Conservation (phyloP, 2,329 filamentous ascomycete genomes). For the Xylaria sp. region DNA sequence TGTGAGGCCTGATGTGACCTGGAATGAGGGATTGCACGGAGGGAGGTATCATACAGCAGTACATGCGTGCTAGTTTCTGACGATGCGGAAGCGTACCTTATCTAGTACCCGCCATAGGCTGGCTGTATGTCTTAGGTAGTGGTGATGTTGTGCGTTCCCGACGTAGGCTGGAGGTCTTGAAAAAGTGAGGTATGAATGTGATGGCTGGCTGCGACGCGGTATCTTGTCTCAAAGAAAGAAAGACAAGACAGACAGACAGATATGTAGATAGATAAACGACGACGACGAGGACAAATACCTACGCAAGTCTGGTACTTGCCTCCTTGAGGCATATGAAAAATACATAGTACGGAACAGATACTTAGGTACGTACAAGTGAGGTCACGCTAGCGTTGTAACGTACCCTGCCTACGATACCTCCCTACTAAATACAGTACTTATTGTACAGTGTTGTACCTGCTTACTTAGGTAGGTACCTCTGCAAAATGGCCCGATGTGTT, state of each 20-base stretch:
- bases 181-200: constrained; percentile 7
- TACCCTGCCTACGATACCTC: too few relatives aligned
- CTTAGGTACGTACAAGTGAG: not conserved
- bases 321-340: not conserved
- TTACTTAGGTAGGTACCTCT: not conserved
- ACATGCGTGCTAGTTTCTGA: constrained; percentile 6
- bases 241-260: not conserved
- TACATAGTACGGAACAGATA: not conserved
- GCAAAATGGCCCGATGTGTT: constrained; percentile 29
- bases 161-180: constrained; percentile 25
- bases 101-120: constrained; percentile 5
- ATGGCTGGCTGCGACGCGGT: constrained; percentile 5
- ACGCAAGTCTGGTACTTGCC: constrained; percentile 2
- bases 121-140: not conserved
- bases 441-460: constrained; percentile 5
- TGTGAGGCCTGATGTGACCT: constrained; percentile 31
- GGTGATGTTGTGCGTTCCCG: constrained; percentile 29
- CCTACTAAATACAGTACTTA: not conserved
- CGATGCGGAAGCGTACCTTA: constrained; percentile 27
- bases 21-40: constrained; percentile 22
- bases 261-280: not conserved
- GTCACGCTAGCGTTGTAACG: not conserved
- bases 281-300: not conserved
- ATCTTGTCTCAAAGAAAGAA: constrained; percentile 3
- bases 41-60: not conserved